Percentiles rank a stretch among this genome's conserved stretches.
phyloP scores from a whole-genome alignment of 257 asterid species.

The Gentiana dahurica region DNA sequence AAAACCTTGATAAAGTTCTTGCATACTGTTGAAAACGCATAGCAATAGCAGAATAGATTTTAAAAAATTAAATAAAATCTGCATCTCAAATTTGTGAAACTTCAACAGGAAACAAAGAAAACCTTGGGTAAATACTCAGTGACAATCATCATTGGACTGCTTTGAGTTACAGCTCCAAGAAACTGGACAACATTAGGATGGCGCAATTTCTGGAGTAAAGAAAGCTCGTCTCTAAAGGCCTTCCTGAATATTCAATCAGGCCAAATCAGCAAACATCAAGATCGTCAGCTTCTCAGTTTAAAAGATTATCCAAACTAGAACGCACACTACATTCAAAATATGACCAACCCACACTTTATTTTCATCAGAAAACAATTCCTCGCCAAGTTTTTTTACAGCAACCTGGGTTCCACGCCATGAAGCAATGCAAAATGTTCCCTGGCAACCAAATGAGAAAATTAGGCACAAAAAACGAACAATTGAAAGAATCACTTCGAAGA shows the following conservation, averaged over 20 bases:
- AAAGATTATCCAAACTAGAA: conserved; percentile 1
- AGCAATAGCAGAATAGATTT: background rate
- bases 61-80: background rate
- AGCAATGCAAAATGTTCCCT: conserved; percentile 86
- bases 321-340: conserved; percentile 6
- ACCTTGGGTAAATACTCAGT: conserved; percentile 81
- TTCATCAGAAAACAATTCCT: conserved; percentile 60
- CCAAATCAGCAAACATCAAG: conserved; percentile 11
- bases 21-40: no score
- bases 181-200: conserved; percentile 89
- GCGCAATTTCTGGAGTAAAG: conserved; percentile 68
- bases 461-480: conserved; percentile 1
- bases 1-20: no score
- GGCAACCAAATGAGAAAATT: conserved; percentile 9
- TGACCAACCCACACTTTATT: conserved; percentile 82
- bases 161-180: conserved; percentile 85
- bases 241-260: conserved; percentile 32
- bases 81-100: background rate
- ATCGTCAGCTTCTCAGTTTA: conserved; percentile 3
- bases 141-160: conserved; percentile 88
- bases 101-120: conserved; percentile 5
- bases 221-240: conserved; percentile 77
- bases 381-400: conserved; percentile 75
- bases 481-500: background rate
- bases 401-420: conserved; percentile 83